Evolutionary conservation across 148 eudicot genomes (phyloP).

Genomic region (Arctostaphylos glauca): DNA sequence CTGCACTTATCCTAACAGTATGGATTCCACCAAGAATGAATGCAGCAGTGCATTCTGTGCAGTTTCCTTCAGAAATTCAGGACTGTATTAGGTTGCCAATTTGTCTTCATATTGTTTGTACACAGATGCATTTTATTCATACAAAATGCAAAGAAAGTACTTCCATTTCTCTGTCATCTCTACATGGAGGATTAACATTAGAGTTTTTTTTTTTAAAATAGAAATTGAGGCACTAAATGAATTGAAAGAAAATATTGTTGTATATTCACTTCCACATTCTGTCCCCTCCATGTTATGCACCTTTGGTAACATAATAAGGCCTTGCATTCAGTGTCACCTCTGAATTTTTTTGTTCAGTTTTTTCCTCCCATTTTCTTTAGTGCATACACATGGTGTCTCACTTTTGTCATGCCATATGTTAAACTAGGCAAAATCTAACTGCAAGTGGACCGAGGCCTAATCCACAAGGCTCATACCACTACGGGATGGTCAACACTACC

Average conservation of each 20-base stretch:
- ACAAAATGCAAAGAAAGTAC: neutral
- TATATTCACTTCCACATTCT: neutral
- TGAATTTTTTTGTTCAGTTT: neutral
- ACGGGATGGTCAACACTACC: constrained; percentile 54
- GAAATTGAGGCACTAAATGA: too few relatives aligned
- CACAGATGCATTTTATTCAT: neutral
- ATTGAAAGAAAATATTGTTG: neutral
- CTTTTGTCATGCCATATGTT: neutral
- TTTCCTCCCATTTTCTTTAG: neutral
- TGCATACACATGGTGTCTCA: neutral
- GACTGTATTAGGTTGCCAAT: neutral
- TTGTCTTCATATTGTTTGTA: neutral
- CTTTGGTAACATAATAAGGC: neutral
- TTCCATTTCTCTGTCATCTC: neutral
- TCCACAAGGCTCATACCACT: constrained; percentile 66
- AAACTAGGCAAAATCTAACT: constrained; percentile 47
- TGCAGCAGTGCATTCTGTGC: neutral
- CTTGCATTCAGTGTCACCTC: neutral
- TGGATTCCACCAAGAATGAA: neutral
- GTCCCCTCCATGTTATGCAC: neutral
- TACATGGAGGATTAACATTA: too few relatives aligned
- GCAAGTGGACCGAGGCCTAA: constrained; percentile 67
- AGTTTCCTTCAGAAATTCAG: neutral
- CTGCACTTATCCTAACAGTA: neutral
- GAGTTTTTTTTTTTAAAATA: too few relatives aligned